Percentiles rank a stretch among this genome's conserved stretches.
Evolutionary conservation across 75 land plant genomes (phyloP).

Genomic region (Cupressus sempervirens): DNA sequence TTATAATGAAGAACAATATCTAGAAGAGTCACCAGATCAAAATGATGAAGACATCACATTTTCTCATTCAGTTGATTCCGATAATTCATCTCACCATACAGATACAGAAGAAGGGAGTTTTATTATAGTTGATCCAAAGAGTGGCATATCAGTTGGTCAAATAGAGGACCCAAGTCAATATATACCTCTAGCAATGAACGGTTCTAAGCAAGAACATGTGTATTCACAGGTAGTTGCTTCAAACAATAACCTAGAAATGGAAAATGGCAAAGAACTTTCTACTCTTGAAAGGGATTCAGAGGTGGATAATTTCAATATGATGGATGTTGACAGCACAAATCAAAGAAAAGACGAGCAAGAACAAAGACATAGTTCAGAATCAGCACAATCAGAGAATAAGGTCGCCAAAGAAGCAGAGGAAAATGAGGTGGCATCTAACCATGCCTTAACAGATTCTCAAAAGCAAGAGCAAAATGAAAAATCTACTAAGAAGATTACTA

Average conservation of each 20-base stretch:
- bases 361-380: not conserved
- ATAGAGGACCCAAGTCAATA: too few species aligned
- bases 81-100: slow-evolving; percentile 3
- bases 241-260: too few species aligned
- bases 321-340: slow-evolving; percentile 7
- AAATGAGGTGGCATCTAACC: slow-evolving; percentile 1
- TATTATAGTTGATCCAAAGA: too few species aligned
- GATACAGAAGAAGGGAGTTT: slow-evolving; percentile 13
- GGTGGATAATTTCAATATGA: too few species aligned
- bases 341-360: not conserved
- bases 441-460: not conserved
- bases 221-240: too few species aligned
- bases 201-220: too few species aligned
- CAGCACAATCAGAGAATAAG: not conserved
- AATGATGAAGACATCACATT: not conserved
- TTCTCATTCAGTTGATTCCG: not conserved
- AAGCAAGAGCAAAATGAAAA: not conserved
- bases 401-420: not conserved
- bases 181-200: too few species aligned
- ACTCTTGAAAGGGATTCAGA: too few species aligned
- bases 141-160: too few species aligned
- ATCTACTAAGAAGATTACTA: slow-evolving; percentile 27
- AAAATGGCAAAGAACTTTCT: too few species aligned
- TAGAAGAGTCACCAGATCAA: slow-evolving; percentile 17
- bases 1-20: slow-evolving; percentile 17